Evolutionary conservation across 306 rosid genomes (phyloP).

Genomic region (Vigna trinervia): DNA sequence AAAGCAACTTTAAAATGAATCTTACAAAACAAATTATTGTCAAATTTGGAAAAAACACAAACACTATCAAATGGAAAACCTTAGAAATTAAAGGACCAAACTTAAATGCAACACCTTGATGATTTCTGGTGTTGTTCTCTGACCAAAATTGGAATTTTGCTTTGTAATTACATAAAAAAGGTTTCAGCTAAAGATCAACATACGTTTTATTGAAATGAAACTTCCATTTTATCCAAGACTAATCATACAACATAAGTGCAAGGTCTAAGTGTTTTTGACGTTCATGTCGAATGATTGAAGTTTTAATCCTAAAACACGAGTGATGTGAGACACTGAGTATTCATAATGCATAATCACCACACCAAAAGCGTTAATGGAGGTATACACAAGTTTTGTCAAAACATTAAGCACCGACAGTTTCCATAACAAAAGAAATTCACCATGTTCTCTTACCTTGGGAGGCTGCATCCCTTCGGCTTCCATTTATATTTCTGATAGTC

Average conservation of each 20-base stretch:
- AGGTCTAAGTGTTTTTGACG: too few species aligned
- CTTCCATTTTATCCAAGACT: background rate
- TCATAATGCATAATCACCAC: background rate
- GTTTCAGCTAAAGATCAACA: background rate
- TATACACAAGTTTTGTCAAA: background rate
- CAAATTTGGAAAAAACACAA: constrained; percentile 23
- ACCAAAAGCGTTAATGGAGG: background rate
- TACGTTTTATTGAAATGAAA: background rate
- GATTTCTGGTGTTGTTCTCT: background rate
- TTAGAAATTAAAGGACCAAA: background rate
- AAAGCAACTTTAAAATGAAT: background rate
- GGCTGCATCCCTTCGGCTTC: constrained; percentile 81
- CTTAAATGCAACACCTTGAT: background rate
- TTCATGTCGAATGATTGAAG: background rate
- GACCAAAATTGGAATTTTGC: background rate
- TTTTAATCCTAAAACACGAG: background rate
- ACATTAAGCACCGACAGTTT: background rate
- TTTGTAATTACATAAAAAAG: background rate
- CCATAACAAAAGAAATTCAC: constrained; percentile 22
- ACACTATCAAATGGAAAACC: constrained; percentile 16
- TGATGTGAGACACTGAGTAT: background rate
- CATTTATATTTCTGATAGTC: constrained; percentile 73
- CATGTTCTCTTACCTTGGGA: constrained; percentile 69
- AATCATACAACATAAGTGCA: background rate
- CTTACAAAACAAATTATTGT: constrained; percentile 2